Evolutionary conservation across 495 filamentous ascomycete species (phyloP).

Genomic region (Penicillium steckii): DNA sequence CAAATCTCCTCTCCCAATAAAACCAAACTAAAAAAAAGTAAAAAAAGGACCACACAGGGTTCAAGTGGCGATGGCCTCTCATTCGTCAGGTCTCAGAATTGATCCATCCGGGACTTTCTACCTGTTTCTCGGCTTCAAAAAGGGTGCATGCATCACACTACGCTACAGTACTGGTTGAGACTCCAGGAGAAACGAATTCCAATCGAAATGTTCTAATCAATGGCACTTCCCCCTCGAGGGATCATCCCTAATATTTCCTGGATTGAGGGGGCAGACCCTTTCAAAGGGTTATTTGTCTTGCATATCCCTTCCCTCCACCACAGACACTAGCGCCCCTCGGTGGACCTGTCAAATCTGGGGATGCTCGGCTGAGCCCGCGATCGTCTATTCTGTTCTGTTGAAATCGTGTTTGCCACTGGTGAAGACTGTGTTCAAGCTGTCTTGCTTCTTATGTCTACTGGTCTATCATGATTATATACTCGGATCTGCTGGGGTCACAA

Average conservation of each 20-base stretch:
- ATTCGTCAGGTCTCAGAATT: slow-evolving; percentile 30
- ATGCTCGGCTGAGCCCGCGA: slow-evolving; percentile 5
- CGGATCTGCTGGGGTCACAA: no score
- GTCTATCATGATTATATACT: no score
- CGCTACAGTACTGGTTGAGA: neutral
- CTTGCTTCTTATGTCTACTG: no score
- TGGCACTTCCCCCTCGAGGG: no score
- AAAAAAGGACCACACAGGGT: slow-evolving; percentile 4
- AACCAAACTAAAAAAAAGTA: slow-evolving; percentile 1
- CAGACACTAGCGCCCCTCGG: slow-evolving; percentile 1
- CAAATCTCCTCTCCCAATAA: neutral
- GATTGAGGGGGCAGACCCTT: no score
- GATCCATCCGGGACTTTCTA: slow-evolving; percentile 3
- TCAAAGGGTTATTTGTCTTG: neutral
- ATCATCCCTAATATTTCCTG: no score
- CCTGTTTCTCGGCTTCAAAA: neutral
- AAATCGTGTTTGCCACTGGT: neutral
- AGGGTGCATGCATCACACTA: neutral
- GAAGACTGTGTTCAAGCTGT: no score
- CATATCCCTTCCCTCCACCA: neutral
- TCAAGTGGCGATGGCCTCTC: slow-evolving; percentile 7
- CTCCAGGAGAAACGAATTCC: neutral
- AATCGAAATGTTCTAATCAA: no score
- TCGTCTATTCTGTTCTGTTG: neutral
- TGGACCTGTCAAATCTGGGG: slow-evolving; percentile 24